phyloP scores from a whole-genome alignment of 2,329 filamentous ascomycete species.

The Fusarium haematococcum region DNA sequence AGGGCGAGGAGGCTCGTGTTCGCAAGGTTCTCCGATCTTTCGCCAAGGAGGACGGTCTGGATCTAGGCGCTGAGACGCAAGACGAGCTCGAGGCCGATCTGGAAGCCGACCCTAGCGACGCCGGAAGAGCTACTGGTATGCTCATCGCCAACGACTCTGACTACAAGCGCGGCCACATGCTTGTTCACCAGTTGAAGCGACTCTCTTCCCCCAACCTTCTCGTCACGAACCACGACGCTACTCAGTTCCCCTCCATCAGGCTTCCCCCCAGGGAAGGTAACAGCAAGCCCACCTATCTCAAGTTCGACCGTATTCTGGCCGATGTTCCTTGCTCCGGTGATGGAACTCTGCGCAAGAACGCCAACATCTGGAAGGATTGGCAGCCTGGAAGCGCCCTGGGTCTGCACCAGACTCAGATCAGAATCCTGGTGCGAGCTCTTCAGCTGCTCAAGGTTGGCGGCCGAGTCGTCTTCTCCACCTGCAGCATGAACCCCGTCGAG shows the following conservation, averaged over 20 bases:
- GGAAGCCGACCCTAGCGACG: constrained; percentile 73
- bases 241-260: constrained; percentile 91
- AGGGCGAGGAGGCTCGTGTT: constrained; percentile 89
- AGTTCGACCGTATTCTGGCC: constrained; percentile 95
- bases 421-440: constrained; percentile 90
- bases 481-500: constrained; percentile 98
- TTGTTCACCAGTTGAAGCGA: constrained; percentile 97
- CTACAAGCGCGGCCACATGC: constrained; percentile 96
- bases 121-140: constrained; percentile 89
- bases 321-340: constrained; percentile 98
- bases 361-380: constrained; percentile 96
- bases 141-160: constrained; percentile 97
- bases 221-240: constrained; percentile 98
- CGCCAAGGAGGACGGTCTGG: constrained; percentile 70
- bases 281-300: constrained; percentile 76
- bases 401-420: constrained; percentile 85
- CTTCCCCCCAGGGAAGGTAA: constrained; percentile 70
- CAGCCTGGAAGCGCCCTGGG: constrained; percentile 87
- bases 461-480: constrained; percentile 96
- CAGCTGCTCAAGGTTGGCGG: constrained; percentile 97
- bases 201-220: constrained; percentile 96
- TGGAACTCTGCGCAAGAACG: constrained; percentile 93
- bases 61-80: constrained; percentile 60
- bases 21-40: constrained; percentile 75
- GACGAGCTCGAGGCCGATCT: constrained; percentile 63